phyloP scores from a whole-genome alignment of 805 yeast genomes.

The Lipomyces japonicus region DNA sequence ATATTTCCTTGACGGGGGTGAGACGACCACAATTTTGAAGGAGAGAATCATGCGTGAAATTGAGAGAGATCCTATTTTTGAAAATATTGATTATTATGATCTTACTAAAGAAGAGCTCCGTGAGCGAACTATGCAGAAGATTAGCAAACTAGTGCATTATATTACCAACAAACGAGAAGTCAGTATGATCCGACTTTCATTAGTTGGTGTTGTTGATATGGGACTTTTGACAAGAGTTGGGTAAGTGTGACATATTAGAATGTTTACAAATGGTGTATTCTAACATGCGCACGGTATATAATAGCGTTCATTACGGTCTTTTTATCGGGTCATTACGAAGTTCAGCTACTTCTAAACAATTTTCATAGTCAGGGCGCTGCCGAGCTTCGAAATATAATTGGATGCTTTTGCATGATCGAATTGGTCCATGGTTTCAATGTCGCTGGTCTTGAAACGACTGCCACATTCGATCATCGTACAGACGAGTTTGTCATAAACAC shows the following conservation, averaged over 20 bases:
- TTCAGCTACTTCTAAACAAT: constrained; percentile 81
- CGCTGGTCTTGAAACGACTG: constrained; percentile 90
- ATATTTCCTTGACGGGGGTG: constrained; percentile 45
- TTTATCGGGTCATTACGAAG: constrained; percentile 80
- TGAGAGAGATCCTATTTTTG: constrained; percentile 55
- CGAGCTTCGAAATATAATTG: constrained; percentile 47
- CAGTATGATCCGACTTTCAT: constrained; percentile 31
- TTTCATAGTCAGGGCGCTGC: constrained; percentile 55
- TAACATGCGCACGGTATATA: neutral
- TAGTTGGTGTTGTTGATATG: constrained; percentile 54
- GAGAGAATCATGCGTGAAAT: constrained; percentile 44
- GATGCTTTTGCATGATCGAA: constrained; percentile 91
- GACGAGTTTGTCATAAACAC: constrained; percentile 76
- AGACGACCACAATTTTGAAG: constrained; percentile 39
- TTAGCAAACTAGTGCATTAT: constrained; percentile 32
- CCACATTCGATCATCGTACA: constrained; percentile 61
- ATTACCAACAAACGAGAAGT: constrained; percentile 33
- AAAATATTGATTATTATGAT: constrained; percentile 47
- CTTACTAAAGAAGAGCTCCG: constrained; percentile 45
- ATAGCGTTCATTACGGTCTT: constrained; percentile 78
- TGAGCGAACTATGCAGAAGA: constrained; percentile 37
- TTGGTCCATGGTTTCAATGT: constrained; percentile 92
- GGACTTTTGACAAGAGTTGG: constrained; percentile 73
- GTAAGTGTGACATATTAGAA: neutral
- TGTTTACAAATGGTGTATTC: too few relatives aligned